Evolutionary conservation across 257 asterid species (phyloP), one percentile per base, ranked within the genome.

Genomic region (Nicotiana attenuata): DNA sequence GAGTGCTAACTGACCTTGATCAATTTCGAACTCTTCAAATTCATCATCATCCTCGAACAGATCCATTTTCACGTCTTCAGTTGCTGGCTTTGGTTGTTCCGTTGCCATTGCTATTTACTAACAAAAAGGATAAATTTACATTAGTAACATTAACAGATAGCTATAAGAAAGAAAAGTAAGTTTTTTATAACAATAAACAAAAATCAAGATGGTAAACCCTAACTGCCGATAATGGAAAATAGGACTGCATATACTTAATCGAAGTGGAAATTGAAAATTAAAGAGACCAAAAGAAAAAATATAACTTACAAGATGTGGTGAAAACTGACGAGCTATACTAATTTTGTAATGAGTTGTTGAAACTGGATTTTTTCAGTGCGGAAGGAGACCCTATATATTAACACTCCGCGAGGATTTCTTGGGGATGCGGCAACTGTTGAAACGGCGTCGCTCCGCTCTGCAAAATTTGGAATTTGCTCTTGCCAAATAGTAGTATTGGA

Each of bases 41-140:
- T 92, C 98, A 79, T 94, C 97, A 77, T 94, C 97, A 29, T 94
- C 97, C 83, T 94, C 97, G 81, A 92, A 94, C 10, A 92, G 90
- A 88, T 94, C 97, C 77, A 92, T 85, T 82, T 94, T 92, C 7
- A 88, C 91, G 71, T 91, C 94, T 81, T 90, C 97, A 8, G 91
- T 67, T 56, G 89, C 91, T 19, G 91, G 83, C 85, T 89, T 92
- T 60, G 92, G 89, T 83, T 89, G 93, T 80, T 92, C 97, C n/a
- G 95, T 85, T 67, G 97, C 90, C 97, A 93, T 91, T 78, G 11
- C 65, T 22, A 47, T 73, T 71, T 71, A 47, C 78, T 47, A 73
- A 22, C 38, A 73, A 3, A 71, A 16, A 6, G 7, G 7, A 15
- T n/a, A 73, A 3, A 11, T 45, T 71, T 14, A 71, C 60, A 71